phyloP scores from a whole-genome alignment of 306 rosid genomes.

The Echinosophora koreensis region DNA sequence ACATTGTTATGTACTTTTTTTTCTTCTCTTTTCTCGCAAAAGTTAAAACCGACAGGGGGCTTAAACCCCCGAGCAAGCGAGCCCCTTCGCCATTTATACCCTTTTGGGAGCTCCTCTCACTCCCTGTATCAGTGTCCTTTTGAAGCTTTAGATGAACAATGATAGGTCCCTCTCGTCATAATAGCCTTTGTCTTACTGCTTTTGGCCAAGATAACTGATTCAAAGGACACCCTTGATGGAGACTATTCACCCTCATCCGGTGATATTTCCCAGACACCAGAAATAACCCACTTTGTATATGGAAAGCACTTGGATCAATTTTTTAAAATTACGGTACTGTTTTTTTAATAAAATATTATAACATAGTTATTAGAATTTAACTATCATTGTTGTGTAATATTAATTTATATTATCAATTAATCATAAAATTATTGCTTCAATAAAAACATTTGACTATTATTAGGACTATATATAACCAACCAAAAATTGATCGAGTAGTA shows the following conservation, averaged over 20 bases:
- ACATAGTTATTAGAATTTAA: too few relatives aligned
- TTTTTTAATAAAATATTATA: too few relatives aligned
- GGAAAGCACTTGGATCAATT: too few relatives aligned
- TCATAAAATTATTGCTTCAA: too few relatives aligned
- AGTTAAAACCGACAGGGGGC: constrained; percentile 43
- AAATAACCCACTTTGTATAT: constrained; percentile 38
- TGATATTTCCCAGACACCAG: constrained; percentile 67
- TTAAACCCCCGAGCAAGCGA: constrained; percentile 37
- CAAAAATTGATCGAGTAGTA: too few relatives aligned
- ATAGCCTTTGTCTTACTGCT: constrained; percentile 95
- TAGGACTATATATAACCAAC: too few relatives aligned
- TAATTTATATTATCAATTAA: too few relatives aligned
- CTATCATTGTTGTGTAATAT: too few relatives aligned
- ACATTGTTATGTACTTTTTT: background rate
- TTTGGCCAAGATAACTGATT: constrained; percentile 87
- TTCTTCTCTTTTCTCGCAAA: constrained; percentile 16
- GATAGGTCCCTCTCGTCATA: constrained; percentile 90
- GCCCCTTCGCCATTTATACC: constrained; percentile 38
- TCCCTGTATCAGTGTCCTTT: constrained; percentile 47
- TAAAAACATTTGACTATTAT: too few relatives aligned
- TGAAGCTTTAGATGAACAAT: constrained; percentile 58
- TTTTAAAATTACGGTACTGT: too few relatives aligned
- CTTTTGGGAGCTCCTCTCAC: constrained; percentile 42
- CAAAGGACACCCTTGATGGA: constrained; percentile 84
- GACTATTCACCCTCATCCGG: constrained; percentile 84